Conservation (phyloP, 345 rosid genomes). For the Barbarea vulgaris region DNA sequence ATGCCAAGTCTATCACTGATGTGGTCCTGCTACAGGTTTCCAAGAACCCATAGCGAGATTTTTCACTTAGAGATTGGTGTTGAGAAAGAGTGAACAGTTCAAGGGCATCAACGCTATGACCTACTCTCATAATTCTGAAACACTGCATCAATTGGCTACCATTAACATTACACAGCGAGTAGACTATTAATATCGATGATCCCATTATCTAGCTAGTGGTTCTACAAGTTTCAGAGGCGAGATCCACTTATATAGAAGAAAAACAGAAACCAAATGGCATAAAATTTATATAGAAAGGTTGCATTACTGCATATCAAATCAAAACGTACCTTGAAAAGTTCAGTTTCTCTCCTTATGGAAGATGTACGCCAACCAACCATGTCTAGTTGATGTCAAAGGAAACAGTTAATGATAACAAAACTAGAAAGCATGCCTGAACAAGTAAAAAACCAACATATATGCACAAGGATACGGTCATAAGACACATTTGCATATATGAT, state of each 20-base stretch:
- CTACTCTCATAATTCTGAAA: neutral
- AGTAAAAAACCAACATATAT: constrained; percentile 10
- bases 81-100: neutral
- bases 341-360: constrained; percentile 89
- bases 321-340: constrained; percentile 65
- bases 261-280: neutral
- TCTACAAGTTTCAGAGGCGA: neutral
- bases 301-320: neutral
- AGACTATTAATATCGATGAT: neutral
- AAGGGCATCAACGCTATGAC: neutral
- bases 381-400: constrained; percentile 66
- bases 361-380: constrained; percentile 99
- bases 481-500: constrained; percentile 89
- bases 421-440: neutral
- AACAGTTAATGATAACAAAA: constrained; percentile 10
- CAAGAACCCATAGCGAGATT: neutral
- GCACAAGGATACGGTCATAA: constrained; percentile 88
- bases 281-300: neutral
- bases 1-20: neutral
- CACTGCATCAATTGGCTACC: neutral
- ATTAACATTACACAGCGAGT: neutral
- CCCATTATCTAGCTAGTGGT: constrained; percentile 11
- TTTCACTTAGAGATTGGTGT: neutral
- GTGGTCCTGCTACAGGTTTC: constrained; percentile 6
- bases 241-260: neutral